Evolutionary conservation across 768 basidiomycete species (phyloP).

Genomic region (Phylloporus sp.): DNA sequence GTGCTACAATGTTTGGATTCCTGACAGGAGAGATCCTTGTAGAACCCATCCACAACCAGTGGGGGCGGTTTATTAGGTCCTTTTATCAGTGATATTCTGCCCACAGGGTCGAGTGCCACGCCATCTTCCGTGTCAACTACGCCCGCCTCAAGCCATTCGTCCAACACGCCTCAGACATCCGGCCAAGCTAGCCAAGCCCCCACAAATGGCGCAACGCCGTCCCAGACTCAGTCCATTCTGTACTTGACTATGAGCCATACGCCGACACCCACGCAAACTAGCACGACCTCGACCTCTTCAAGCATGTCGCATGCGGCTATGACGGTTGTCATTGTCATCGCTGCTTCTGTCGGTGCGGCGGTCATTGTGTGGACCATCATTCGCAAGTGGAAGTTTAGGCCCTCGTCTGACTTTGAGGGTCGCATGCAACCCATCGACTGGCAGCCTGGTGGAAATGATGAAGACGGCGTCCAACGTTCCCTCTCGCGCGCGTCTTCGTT

Average conservation of each 20-base stretch:
- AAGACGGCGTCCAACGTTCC: constrained; percentile 42
- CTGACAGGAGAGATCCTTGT: neutral
- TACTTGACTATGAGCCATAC: constrained; percentile 16
- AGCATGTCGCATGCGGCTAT: constrained; percentile 42
- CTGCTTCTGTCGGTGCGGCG: constrained; percentile 60
- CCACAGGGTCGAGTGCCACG: constrained; percentile 16
- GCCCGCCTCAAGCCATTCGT: constrained; percentile 14
- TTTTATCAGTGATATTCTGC: constrained; percentile 9
- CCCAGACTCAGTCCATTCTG: constrained; percentile 56
- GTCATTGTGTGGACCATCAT: constrained; percentile 84
- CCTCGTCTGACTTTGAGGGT: constrained; percentile 75
- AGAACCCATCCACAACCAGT: constrained; percentile 14
- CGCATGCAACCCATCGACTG: constrained; percentile 88
- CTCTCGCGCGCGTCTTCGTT: constrained; percentile 66
- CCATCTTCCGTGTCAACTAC: constrained; percentile 17
- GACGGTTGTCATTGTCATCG: constrained; percentile 69
- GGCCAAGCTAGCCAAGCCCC: constrained; percentile 27
- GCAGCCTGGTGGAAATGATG: constrained; percentile 57
- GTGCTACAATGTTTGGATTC: neutral
- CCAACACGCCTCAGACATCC: constrained; percentile 11
- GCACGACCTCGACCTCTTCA: constrained; percentile 24
- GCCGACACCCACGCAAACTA: constrained; percentile 22
- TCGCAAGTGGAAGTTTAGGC: constrained; percentile 88
- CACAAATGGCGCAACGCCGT: constrained; percentile 44
- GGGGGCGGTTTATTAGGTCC: constrained; percentile 6